Base-by-base conservation (phyloP, 148 eudicot species). In the Camellia granthamiana region DNA sequence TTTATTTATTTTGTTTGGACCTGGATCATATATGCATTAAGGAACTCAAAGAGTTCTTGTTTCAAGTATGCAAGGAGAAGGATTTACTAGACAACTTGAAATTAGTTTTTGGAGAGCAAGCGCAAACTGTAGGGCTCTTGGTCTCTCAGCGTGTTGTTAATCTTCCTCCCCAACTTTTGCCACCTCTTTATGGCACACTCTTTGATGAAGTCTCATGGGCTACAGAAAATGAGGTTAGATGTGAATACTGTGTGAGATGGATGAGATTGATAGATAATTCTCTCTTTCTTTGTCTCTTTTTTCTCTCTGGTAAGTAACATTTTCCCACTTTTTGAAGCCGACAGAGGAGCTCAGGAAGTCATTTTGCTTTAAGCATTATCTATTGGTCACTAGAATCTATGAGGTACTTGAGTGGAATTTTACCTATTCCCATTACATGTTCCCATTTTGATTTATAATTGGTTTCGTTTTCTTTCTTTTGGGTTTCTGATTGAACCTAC, bases 161-260 rank as follows among this genome's bases (percentile, higher is more conserved):
- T 89, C 95, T 94, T 78, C 99, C 99, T 80, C 99, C 92, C 44
- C 98, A 94, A 85, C 95, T 96, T 60, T 81, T 96, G 85, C 99
- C 98, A 46, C 97, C 87, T 59, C 89, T 96, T 78, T 94, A 96
- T 79, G 91, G 91, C 91, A 88, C 85, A 52, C 92, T 96, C 18
- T 96, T 96, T 85, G 97, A 94, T 90, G 98, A 96, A 87, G 83
- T 96, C 56, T 81, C 88, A 15, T 94, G 98, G 98, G 99, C 93
- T 16, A 90, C 88, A 5, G 97, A 96, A 87, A 98, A 96, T 75
- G 99, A 96, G 99, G 99, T 95, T 77, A 84, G 89, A 79, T 73
- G 43, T 78, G 64, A 82, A 65, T 51, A 42, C 15, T 73, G 4
- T 72, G n/a, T 60, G 43, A 13, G 75, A 21, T 61, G 74, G 72